phyloP scores from a whole-genome alignment of 371 early-diverging fungal genomes.

The Dichotomocladium elegans region DNA sequence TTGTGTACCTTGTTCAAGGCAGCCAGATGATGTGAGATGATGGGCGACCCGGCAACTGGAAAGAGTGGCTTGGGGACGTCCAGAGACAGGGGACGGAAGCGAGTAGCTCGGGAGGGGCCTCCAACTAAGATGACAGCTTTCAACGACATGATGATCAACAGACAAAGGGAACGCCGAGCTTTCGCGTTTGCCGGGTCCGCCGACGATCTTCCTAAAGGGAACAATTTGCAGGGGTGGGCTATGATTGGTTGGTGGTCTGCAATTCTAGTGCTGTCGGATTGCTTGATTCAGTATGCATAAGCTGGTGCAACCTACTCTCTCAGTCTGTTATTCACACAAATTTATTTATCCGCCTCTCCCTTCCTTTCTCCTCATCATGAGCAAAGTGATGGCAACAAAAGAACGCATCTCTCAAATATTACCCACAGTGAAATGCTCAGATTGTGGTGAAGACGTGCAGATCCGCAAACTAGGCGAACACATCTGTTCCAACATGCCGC shows the following conservation, averaged over 20 bases:
- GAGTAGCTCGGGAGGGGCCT: slow-evolving; percentile 94
- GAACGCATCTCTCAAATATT: slow-evolving; percentile 60
- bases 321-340: background rate
- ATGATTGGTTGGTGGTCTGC: too few species aligned
- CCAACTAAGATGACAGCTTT: slow-evolving; percentile 90
- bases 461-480: slow-evolving; percentile 57
- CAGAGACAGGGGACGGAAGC: slow-evolving; percentile 96
- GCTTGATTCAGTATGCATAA: background rate
- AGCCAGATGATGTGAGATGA: slow-evolving; percentile 93
- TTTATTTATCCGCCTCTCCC: slow-evolving; percentile 2
- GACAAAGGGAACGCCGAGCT: background rate
- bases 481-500: slow-evolving; percentile 53
- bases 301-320: background rate
- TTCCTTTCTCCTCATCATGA: slow-evolving; percentile 9
- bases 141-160: slow-evolving; percentile 16
- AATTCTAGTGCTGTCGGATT: too few species aligned
- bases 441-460: slow-evolving; percentile 60
- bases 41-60: slow-evolving; percentile 93
- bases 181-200: background rate
- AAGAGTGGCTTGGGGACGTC: slow-evolving; percentile 96
- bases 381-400: slow-evolving; percentile 21
- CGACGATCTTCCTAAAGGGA: too few species aligned
- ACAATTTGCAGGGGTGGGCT: too few species aligned
- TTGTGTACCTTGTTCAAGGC: slow-evolving; percentile 85
- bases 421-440: slow-evolving; percentile 59